These are phyloP conservation scores for Clathrospora elynae DNA, from an alignment of 2,329 filamentous ascomycete genomes.

Conservation along the genomic window DNA sequence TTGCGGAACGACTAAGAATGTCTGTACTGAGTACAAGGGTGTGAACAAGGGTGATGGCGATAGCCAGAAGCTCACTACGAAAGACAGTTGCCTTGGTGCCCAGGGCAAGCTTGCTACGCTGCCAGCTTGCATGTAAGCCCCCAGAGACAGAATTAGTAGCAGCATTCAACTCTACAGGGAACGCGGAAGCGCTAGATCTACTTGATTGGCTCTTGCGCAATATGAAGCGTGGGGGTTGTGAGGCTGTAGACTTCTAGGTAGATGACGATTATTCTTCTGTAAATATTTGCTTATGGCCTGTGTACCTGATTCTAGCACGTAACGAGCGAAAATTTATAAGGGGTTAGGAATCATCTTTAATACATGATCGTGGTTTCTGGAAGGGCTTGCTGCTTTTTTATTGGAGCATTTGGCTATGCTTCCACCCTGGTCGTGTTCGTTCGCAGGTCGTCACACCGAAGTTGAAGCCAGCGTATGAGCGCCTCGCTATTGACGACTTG, in stretches of 20 bases:
- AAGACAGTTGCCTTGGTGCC: conserved; percentile 15
- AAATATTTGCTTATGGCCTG: no score
- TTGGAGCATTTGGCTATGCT: no score
- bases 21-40: conserved; percentile 33
- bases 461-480: no score
- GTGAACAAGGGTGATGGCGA: conserved; percentile 27
- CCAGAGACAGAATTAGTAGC: not conserved
- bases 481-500: no score
- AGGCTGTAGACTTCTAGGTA: not conserved
- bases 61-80: conserved; percentile 23
- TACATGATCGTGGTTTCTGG: no score
- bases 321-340: no score
- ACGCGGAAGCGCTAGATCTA: conserved; percentile 42
- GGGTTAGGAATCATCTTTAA: no score
- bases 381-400: no score
- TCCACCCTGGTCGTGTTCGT: no score
- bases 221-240: not conserved
- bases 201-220: no score
- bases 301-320: no score
- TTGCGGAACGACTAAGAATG: conserved; percentile 31
- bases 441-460: no score
- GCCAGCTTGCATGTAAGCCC: conserved; percentile 17
- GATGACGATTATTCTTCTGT: not conserved
- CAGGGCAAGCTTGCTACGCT: conserved; percentile 27
- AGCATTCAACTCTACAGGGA: not conserved